Evolutionary conservation across 2,329 filamentous ascomycete genomes (phyloP), one percentile per base, ranked within the genome.

Genomic region (Botryotinia narcissicola): DNA sequence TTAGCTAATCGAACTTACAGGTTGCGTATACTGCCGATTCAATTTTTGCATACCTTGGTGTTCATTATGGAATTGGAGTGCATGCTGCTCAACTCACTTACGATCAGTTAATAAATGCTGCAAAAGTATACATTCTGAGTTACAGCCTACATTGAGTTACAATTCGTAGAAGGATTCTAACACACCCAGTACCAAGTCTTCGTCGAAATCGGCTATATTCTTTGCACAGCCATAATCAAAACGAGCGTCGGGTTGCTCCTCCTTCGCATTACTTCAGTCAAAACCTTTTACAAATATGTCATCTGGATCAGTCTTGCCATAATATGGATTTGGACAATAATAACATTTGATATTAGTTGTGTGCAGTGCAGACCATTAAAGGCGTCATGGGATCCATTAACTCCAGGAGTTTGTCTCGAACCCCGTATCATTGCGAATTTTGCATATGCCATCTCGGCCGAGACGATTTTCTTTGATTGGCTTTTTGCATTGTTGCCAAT

Each of bases 381-480:
- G 18, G 48, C 61, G 29, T 10, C 29, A 48, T 72, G 62, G 62
- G 29, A 68, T 25, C 40, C 62, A 7, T 20, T 37, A 12, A 25
- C 46, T 7, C 4, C 32, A 16, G 62, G 62, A 10, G 37, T 22
- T 14, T 72, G 71, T 48, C 3, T 72, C 1, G 44, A 63, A 1
- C 3, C 60, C 40, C 9, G 40, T 16, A 1, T 72, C 12, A 25
- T 72, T 18, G 4, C 46, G n/a, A 57, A 44, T 46, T 54, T 67
- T 18, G 70, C 59, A 44, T 72, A 59, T 67, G 60, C 60, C 20
- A 42, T 72, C 64, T 72, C 60, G 8, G 46, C 60, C 37, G 20
- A 61, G 62, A 72, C 71, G 10, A 72, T 72, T 40, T 68, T 72
- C n/a, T 72, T 72, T 29, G 71, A 72, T 68, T 72, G 71, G 71